These are phyloP conservation scores for Exophiala xenobiotica DNA, from an alignment of 2,329 filamentous ascomycete genomes.

Conservation along the genomic window DNA sequence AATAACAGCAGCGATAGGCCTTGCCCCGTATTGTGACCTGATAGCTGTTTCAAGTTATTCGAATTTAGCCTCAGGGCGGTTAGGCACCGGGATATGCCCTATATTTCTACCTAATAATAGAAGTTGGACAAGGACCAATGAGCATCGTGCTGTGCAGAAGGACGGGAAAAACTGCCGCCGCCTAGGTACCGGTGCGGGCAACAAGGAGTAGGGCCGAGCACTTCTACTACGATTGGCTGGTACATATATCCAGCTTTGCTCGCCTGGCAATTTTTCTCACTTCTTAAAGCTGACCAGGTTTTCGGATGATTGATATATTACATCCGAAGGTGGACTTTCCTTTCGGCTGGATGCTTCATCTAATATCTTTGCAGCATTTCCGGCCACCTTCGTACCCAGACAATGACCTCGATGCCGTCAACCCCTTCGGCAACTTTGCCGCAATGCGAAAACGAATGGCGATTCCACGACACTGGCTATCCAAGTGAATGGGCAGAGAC, in stretches of 20 bases:
- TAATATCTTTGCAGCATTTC: not conserved
- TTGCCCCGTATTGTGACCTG: not conserved
- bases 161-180: not conserved
- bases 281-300: not conserved
- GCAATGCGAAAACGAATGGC: constrained; percentile 4
- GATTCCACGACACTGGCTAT: constrained; percentile 9
- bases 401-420: constrained; percentile 5
- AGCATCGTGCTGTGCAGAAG: not conserved
- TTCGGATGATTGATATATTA: not conserved
- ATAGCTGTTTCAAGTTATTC: not conserved
- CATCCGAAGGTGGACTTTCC: not conserved
- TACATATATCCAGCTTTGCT: not conserved
- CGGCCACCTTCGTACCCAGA: constrained; percentile 1
- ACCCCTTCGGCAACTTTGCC: constrained; percentile 10
- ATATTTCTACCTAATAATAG: not conserved
- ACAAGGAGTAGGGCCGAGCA: not conserved
- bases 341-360: not conserved
- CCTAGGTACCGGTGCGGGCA: not conserved
- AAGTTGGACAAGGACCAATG: not conserved
- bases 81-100: not conserved
- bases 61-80: not conserved
- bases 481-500: constrained; percentile 26
- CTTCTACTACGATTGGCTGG: no score
- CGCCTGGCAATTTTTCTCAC: not conserved
- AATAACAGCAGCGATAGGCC: not conserved